These are phyloP conservation scores for Erysimum cheiranthoides DNA, from an alignment of 345 rosid species.

Conservation along the genomic window DNA sequence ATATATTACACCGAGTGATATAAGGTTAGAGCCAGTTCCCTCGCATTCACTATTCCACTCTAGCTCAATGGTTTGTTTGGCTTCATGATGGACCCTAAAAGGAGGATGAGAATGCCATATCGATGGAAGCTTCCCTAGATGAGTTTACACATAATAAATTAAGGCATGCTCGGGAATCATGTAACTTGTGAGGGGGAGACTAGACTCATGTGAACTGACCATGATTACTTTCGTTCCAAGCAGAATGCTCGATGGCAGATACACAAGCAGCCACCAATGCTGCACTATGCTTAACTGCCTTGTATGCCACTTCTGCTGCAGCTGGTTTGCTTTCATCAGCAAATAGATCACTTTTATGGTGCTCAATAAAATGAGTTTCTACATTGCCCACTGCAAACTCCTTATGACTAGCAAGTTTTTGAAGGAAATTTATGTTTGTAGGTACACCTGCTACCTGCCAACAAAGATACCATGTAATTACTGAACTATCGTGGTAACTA, in stretches of 20 bases:
- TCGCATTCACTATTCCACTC: conserved; percentile 77
- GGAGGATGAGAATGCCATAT: conserved; percentile 83
- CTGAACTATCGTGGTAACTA: conserved; percentile 14
- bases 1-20: conserved; percentile 56
- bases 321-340: conserved; percentile 58
- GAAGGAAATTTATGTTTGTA: conserved; percentile 83
- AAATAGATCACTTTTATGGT: conserved; percentile 75
- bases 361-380: conserved; percentile 95
- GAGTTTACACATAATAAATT: conserved; percentile 36
- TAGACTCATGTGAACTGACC: conserved; percentile 56
- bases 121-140: conserved; percentile 63
- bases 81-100: conserved; percentile 77
- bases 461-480: conserved; percentile 29
- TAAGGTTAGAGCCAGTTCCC: conserved; percentile 49
- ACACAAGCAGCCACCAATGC: conserved; percentile 76
- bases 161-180: conserved; percentile 24
- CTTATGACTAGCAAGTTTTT: conserved; percentile 73
- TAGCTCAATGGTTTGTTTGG: conserved; percentile 61
- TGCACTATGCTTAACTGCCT: conserved; percentile 64
- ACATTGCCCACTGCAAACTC: conserved; percentile 80
- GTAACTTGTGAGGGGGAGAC: conserved; percentile 26
- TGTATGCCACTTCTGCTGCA: conserved; percentile 54
- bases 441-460: conserved; percentile 96
- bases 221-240: conserved; percentile 48
- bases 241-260: conserved; percentile 61